These are phyloP conservation scores for Pistacia atlantica DNA, from an alignment of 345 rosid genomes.

Conservation along the genomic window DNA sequence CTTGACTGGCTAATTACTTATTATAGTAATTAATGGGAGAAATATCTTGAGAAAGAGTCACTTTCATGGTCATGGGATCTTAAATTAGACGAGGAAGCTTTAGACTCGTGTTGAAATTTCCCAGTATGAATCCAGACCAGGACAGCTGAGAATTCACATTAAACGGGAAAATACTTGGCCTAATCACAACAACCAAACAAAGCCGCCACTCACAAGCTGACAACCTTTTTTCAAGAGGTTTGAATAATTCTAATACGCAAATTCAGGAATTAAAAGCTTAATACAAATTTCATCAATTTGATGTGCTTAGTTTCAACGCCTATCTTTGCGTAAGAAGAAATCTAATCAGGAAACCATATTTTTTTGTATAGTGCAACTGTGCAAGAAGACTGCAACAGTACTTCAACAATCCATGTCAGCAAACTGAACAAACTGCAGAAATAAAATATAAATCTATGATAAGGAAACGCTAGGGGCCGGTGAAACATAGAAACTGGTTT, in stretches of 20 bases:
- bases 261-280: too few relatives aligned
- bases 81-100: background rate
- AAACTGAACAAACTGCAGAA: background rate
- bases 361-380: too few relatives aligned
- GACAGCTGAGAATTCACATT: conserved; percentile 5
- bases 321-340: too few relatives aligned
- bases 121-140: background rate
- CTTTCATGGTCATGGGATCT: background rate
- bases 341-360: too few relatives aligned
- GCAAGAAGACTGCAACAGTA: too few relatives aligned
- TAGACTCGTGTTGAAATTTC: background rate
- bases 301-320: too few relatives aligned
- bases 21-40: background rate
- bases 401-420: background rate
- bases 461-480: background rate
- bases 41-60: conserved; percentile 15
- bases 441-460: too few relatives aligned
- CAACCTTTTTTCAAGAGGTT: background rate
- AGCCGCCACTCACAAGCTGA: background rate
- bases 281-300: too few relatives aligned
- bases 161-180: background rate
- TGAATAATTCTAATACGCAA: background rate
- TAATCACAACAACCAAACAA: background rate
- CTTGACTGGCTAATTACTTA: conserved; percentile 2
- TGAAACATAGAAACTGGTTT: background rate